These are phyloP conservation scores for Pseudonitzschia multistriata DNA, from an alignment of 108 stramenopile genomes.

Conservation along the genomic window DNA sequence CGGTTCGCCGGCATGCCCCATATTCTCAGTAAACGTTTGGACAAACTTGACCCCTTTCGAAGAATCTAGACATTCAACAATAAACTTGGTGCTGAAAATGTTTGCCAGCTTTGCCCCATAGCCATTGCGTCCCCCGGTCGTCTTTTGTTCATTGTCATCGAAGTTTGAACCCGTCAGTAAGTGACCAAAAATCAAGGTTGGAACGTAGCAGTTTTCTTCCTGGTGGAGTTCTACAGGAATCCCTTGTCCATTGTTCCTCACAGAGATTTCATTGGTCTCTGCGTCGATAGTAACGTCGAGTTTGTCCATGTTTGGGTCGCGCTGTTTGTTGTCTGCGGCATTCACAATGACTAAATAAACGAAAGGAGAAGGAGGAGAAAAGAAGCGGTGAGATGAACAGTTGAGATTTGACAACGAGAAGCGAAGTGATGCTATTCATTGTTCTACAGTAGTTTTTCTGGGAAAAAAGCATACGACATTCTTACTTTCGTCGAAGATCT, in stretches of 20 bases:
- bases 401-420: background rate
- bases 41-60: conserved; percentile 68
- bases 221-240: conserved; percentile 82
- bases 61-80: conserved; percentile 91
- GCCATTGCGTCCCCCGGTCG: conserved; percentile 98
- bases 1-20: conserved; percentile 72
- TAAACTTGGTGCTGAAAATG: conserved; percentile 92
- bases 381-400: background rate
- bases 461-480: background rate
- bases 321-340: conserved; percentile 99
- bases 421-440: background rate
- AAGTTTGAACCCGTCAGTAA: conserved; percentile 98
- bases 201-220: conserved; percentile 84
- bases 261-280: conserved; percentile 79
- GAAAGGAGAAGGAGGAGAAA: background rate
- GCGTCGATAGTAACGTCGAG: conserved; percentile 87
- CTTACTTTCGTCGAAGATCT: conserved; percentile 98
- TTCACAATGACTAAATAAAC: conserved; percentile 84
- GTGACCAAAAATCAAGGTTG: conserved; percentile 98
- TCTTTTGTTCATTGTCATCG: conserved; percentile 97
- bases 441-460: background rate
- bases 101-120: conserved; percentile 99
- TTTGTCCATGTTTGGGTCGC: conserved; percentile 93
- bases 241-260: conserved; percentile 95
- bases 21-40: conserved; percentile 92